Conservation (phyloP, 1,284 basidiomycete species). For the Earliella scabrosa region DNA sequence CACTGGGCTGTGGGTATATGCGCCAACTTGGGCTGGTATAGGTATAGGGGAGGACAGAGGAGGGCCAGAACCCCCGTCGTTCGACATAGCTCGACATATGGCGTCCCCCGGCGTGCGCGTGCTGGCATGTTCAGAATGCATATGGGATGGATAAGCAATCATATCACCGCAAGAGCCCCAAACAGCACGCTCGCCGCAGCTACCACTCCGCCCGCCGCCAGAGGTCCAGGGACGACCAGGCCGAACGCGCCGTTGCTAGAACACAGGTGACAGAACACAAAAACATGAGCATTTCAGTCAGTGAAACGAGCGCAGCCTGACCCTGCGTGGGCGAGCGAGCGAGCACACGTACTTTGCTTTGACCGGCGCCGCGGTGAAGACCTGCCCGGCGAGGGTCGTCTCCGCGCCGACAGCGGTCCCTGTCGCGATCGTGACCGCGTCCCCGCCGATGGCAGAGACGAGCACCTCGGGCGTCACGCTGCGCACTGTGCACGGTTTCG, state of each 20-base stretch:
- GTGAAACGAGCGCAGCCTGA: no score
- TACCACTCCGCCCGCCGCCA: slow-evolving; percentile 7
- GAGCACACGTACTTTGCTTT: no score
- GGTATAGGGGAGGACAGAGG: no score
- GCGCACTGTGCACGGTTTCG: slow-evolving; percentile 12
- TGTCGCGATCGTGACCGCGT: slow-evolving; percentile 23
- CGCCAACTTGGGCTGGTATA: no score
- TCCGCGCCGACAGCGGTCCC: slow-evolving; percentile 19
- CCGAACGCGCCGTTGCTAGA: neutral
- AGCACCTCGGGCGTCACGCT: slow-evolving; percentile 30
- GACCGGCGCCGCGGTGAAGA: slow-evolving; percentile 22
- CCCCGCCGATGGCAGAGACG: slow-evolving; percentile 26
- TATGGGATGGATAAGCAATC: neutral
- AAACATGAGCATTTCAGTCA: no score
- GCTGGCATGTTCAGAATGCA: no score
- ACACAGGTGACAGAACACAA: no score
- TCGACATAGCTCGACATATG: no score
- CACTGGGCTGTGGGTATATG: no score
- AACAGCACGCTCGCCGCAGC: slow-evolving; percentile 13
- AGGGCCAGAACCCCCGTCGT: no score
- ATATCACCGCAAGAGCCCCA: slow-evolving; percentile 9
- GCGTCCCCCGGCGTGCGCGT: no score
- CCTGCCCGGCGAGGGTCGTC: slow-evolving; percentile 32
- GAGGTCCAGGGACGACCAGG: neutral
- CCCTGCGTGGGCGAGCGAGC: no score